Base-by-base conservation (phyloP, 2,329 filamentous ascomycete species). In the Fusarium stilboides region DNA sequence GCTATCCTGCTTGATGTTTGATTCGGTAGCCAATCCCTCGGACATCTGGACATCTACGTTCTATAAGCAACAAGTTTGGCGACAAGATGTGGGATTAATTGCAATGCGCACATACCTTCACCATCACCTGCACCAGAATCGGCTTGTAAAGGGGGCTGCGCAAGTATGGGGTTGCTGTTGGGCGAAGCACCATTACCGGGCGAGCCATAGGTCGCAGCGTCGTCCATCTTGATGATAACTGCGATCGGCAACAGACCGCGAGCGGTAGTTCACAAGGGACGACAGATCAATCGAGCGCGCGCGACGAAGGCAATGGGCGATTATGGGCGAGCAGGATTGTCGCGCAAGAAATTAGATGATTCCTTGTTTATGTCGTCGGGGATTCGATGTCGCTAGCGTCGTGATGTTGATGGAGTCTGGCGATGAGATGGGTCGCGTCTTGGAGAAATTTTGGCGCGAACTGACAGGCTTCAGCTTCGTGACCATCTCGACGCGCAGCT, bases 1-100 rank as follows among this genome's bases (percentile, higher is more conserved):
- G 73, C 84, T 88, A 70, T 91, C 89, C 77, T 89, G 87, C 79
- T 89, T 89, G 56, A 88, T 85, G 36, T 79, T 79, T 47, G 83
- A 80, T 40, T 88, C 86, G 57, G 78, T 74, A 40, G 80, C 74
- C 24, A 80, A 73, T 36, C 79, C 80, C 70, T 89, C 88, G 26
- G 83, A 84, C 89, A 92, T 92, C 66, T 88, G 85, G 43, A 90
- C 80, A 81, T 93, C 91, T 89, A 13, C n/a, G 42, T 59, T 40
- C 43, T 53, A 65, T 76, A 37, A 75, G 72, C 44, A 42, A 40
- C 54, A 59, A 51, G 51, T 34, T 28, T 44, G 26, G 20, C 28
- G 14, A 60, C 8, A 9, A 26, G 33, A 34, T 10, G n/a, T 34
- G 10, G 26, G 26, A 8, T 40, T 8, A 40, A 40, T 50, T 31